Base-by-base conservation (phyloP, 2,329 filamentous ascomycete species). In the Talaromyces islandicus region DNA sequence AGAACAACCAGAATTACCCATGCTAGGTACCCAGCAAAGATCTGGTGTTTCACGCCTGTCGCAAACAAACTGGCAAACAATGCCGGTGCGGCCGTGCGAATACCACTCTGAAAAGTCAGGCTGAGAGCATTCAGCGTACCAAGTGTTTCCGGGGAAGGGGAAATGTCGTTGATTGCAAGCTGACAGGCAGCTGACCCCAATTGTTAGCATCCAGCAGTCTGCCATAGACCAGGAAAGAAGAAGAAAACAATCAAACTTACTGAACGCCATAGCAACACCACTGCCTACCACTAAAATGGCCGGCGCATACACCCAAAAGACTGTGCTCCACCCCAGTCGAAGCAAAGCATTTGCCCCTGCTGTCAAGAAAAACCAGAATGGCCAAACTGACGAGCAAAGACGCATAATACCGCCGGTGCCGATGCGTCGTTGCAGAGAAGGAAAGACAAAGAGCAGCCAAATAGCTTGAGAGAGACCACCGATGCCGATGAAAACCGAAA, bases 361-460 rank as follows among this genome's bases (percentile, higher is more conserved):
- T 57, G 75, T 78, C 11, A 74, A 19, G 0, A 72, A 69, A 69
- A 91, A 87, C 69, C 90, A 87, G 55, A 86, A 68, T 0, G 89
- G 59, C 55, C 88, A 92, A 0, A 69, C 75, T 32, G 69, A 64
- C 1, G 80, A 81, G 69, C 88, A 89, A 9, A 75, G 64, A 5
- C 81, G 80, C 62, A 93, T 75, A 0, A 92, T 77, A 4, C 80
- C 82, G 25, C 85, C 86, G 7, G 88, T 92, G 10, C 89, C 88
- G 24, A 86, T 71, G 21, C 83, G 83, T 38, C 73, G 77, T 68
- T 93, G 89, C 1, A 93, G 71, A 0, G 79, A 76, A 0, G 90
- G 89, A 68, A 93, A 92, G 32, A 82, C 77, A 14, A 90, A 63
- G 0, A 93, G 78, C 1, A 91, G 82, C 89, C 89, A 93, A 7